Base-by-base conservation (phyloP, 495 filamentous ascomycete species). In the Aspergillus steynii region DNA sequence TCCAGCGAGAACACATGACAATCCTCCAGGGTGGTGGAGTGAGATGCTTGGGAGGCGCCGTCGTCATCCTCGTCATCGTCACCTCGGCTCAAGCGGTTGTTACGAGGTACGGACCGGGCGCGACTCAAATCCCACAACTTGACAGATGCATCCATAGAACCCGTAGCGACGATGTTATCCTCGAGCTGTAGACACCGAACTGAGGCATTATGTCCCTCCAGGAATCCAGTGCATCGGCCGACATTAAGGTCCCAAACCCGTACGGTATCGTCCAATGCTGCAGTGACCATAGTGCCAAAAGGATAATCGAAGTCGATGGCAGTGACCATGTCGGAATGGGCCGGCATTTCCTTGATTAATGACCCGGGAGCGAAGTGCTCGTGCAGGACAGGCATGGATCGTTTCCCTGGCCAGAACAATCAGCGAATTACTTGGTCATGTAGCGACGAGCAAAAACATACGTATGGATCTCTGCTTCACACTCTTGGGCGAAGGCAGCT, bases 201-300 rank as follows among this genome's bases (percentile, higher is more conserved):
- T 0, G 95, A 97, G 20, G 93, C 93, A 42, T 96, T 90, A 68
- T 99, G 95, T 15, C 95, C 95, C 70, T 98, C 95, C 29, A 99
- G 80, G 49, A 91, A 68, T 14, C 95, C 95, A 32, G 93, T 88
- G 74, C 96, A 98, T 25, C 93, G 86, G 29, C 96, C 95, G 7
- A 89, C 87, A 69, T 91, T 96, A 60, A 99, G 81, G 74, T 99
- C 96, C 94, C 94, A 99, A 32, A 98, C 95, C 55, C 91, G 84
- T n/a, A 99, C 91, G 2, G 92, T 93, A 75, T 99, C 95, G 68
- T 99, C 96, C 68, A 97, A 77, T 2, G 95, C 92, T 2, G 96
- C 88, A n/a, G 92, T 93, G 15, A 98, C 89, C 88, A 97, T 86
- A 8, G 93, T 94, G 8, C 95, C 95, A 67, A 98, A 98, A 0